These are phyloP conservation scores for Leptographium galeiforme DNA, from an alignment of 2,329 filamentous ascomycete species.

Conservation along the genomic window DNA sequence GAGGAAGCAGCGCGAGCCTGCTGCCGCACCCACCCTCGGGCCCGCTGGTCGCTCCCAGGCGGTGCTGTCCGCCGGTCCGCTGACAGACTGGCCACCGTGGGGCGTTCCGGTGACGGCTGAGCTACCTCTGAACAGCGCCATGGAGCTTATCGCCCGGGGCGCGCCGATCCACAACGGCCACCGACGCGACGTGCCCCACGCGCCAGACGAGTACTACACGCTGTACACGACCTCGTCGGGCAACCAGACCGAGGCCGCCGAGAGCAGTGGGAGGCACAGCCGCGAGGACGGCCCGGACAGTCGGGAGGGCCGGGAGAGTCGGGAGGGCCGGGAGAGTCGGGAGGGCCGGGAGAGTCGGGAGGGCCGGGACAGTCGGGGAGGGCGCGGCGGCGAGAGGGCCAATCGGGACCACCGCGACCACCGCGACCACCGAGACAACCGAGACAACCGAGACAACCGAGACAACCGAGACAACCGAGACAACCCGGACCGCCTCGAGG, in stretches of 20 bases:
- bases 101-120: constrained; percentile 34
- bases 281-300: neutral
- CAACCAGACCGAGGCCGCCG: constrained; percentile 16
- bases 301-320: too few species aligned
- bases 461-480: constrained; percentile 16
- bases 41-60: neutral
- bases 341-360: too few species aligned
- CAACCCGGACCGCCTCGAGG: constrained; percentile 21
- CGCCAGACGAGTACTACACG: constrained; percentile 39
- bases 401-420: too few species aligned
- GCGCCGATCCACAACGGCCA: constrained; percentile 43
- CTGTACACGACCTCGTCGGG: constrained; percentile 37
- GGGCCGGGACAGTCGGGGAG: too few species aligned
- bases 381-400: too few species aligned
- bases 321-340: neutral
- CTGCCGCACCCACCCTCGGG: neutral
- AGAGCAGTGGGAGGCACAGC: constrained; percentile 4
- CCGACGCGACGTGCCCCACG: constrained; percentile 39
- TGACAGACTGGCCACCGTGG: constrained; percentile 44
- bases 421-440: neutral
- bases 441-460: constrained; percentile 6
- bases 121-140: constrained; percentile 38
- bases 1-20: constrained; percentile 24
- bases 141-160: constrained; percentile 44
- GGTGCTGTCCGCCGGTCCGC: constrained; percentile 18